phyloP scores from a whole-genome alignment of 495 filamentous ascomycete genomes.

The Aspergillus wentii region DNA sequence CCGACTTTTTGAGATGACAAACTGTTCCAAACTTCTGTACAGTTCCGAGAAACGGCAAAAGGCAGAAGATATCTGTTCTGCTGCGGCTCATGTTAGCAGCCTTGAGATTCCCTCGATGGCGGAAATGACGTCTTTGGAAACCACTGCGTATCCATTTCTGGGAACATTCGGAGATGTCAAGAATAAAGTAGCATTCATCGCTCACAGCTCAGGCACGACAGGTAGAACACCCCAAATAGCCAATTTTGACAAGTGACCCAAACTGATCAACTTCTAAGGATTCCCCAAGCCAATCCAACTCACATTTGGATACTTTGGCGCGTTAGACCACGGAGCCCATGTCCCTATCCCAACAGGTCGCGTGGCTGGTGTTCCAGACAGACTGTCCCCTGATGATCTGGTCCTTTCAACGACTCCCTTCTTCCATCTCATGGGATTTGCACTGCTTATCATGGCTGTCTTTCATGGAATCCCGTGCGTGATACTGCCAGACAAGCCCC shows the following conservation, averaged over 20 bases:
- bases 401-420: slow-evolving; percentile 11
- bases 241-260: neutral
- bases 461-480: slow-evolving; percentile 13
- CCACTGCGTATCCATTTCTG: slow-evolving; percentile 19
- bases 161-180: slow-evolving; percentile 30
- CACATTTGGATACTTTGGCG: slow-evolving; percentile 41
- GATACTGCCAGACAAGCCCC: slow-evolving; percentile 7
- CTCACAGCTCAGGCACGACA: slow-evolving; percentile 63
- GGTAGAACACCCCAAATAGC: slow-evolving; percentile 21
- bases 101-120: slow-evolving; percentile 19
- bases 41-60: slow-evolving; percentile 14
- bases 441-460: slow-evolving; percentile 4
- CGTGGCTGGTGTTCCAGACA: neutral
- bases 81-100: slow-evolving; percentile 10
- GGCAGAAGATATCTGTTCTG: slow-evolving; percentile 16
- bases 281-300: slow-evolving; percentile 48
- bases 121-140: slow-evolving; percentile 14
- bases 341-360: slow-evolving; percentile 20
- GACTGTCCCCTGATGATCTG: slow-evolving; percentile 17
- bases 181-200: slow-evolving; percentile 40
- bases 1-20: slow-evolving; percentile 28
- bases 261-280: slow-evolving; percentile 8
- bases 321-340: slow-evolving; percentile 29
- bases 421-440: slow-evolving; percentile 17
- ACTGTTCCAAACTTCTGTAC: slow-evolving; percentile 31